Percentiles rank a stretch among this genome's conserved stretches.
phyloP scores from a whole-genome alignment of 345 rosid genomes.

The Linum usitatissimum region DNA sequence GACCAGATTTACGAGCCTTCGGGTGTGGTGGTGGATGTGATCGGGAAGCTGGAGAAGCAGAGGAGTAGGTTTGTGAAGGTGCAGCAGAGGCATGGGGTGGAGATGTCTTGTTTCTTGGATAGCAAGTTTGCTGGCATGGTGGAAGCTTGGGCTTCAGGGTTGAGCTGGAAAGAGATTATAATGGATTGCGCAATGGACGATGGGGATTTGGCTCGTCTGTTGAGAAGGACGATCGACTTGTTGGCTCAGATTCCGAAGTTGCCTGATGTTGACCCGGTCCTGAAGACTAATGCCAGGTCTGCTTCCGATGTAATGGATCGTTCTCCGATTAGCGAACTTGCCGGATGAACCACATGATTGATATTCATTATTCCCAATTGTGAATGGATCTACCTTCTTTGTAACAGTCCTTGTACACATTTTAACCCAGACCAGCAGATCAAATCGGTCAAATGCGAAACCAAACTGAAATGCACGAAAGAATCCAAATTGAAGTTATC shows the following conservation, averaged over 20 bases:
- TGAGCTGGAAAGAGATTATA: slow-evolving; percentile 89
- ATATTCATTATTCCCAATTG: neutral
- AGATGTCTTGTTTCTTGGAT: slow-evolving; percentile 60
- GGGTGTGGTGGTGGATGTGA: slow-evolving; percentile 35
- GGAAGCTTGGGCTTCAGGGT: slow-evolving; percentile 95
- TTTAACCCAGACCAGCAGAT: no score
- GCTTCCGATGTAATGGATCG: slow-evolving; percentile 83
- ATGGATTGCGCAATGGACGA: slow-evolving; percentile 97
- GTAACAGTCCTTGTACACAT: no score
- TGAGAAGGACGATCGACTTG: slow-evolving; percentile 70
- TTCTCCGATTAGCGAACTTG: slow-evolving; percentile 85
- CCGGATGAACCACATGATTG: slow-evolving; percentile 32
- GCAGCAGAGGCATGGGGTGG: slow-evolving; percentile 78
- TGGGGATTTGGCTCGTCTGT: slow-evolving; percentile 83
- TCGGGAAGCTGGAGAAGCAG: slow-evolving; percentile 53
- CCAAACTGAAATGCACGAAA: no score
- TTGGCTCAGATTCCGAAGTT: slow-evolving; percentile 88
- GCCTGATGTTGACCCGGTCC: slow-evolving; percentile 57
- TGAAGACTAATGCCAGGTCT: slow-evolving; percentile 52
- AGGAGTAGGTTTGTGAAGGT: slow-evolving; percentile 47
- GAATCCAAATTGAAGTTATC: no score
- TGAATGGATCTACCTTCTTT: no score
- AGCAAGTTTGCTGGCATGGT: slow-evolving; percentile 94
- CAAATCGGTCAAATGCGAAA: no score
- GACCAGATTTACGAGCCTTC: slow-evolving; percentile 66